A percentile compares a stretch with the other conserved stretches of the same genome.
Evolutionary conservation across 2,329 filamentous ascomycete species (phyloP).

Genomic region (Arthrobotrys entomopaga): DNA sequence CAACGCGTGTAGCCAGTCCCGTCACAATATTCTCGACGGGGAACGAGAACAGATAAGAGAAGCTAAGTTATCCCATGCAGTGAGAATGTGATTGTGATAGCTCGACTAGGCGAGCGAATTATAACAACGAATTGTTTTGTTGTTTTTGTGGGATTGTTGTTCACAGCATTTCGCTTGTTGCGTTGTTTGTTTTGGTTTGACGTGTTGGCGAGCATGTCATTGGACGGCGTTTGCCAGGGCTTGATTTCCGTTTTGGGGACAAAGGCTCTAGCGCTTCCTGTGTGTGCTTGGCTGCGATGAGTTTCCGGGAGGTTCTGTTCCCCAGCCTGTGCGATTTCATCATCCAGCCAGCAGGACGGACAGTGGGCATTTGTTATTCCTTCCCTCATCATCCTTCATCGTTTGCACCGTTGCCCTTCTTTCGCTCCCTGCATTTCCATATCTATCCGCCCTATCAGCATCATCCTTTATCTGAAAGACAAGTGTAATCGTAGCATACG

Average conservation of each 20-base stretch:
- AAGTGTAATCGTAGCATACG: constrained; percentile 4
- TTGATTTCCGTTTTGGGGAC: constrained; percentile 29
- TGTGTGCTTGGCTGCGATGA: constrained; percentile 26
- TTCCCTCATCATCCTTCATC: constrained; percentile 12
- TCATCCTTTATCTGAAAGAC: background rate
- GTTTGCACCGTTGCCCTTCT: constrained; percentile 9
- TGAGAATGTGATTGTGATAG: constrained; percentile 53
- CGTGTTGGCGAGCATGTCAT: constrained; percentile 37
- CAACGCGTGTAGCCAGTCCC: constrained; percentile 46
- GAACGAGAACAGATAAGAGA: constrained; percentile 19
- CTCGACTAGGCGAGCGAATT: constrained; percentile 55
- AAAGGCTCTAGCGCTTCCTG: constrained; percentile 8
- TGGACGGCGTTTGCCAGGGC: constrained; percentile 33
- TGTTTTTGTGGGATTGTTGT: constrained; percentile 32
- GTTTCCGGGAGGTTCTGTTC: constrained; percentile 42
- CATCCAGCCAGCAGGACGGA: background rate
- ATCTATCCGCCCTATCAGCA: constrained; percentile 10
- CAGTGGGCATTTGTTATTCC: background rate
- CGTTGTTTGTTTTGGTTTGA: constrained; percentile 45
- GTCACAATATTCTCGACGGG: constrained; percentile 33
- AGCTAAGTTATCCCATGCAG: constrained; percentile 26
- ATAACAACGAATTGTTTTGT: constrained; percentile 1
- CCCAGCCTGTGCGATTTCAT: background rate
- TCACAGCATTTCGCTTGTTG: too few species aligned
- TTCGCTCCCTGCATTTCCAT: constrained; percentile 1